phyloP scores from a whole-genome alignment of 129 eudicot genomes.

The carrot (Daucus carota) region DH1_v3.0 NC_030385.2:30856001-30856500 shows the following conservation, averaged over 20 bases:
- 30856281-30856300: slow-evolving; percentile 78
- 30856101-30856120: not conserved
- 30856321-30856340: slow-evolving; percentile 96
- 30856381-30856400: slow-evolving; percentile 52
- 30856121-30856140: not conserved
- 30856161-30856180: not conserved
- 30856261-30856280: not conserved
- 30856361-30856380: slow-evolving; percentile 96
- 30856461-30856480: not conserved
- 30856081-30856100: not conserved
- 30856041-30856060: not conserved
- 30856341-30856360: slow-evolving; percentile 89
- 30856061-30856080: not conserved
- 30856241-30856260: not conserved
- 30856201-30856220: not conserved
- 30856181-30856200: not conserved
- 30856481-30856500: not conserved
- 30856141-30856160: not conserved
- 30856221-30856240: not conserved
- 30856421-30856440: not conserved
- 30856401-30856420: not conserved
- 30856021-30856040: not conserved
- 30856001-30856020: not conserved
- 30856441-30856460: not conserved
- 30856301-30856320: slow-evolving; percentile 92